Percentiles rank a stretch among this genome's conserved stretches.
phyloP scores from a whole-genome alignment of 306 rosid genomes.

The Senna tora region DNA sequence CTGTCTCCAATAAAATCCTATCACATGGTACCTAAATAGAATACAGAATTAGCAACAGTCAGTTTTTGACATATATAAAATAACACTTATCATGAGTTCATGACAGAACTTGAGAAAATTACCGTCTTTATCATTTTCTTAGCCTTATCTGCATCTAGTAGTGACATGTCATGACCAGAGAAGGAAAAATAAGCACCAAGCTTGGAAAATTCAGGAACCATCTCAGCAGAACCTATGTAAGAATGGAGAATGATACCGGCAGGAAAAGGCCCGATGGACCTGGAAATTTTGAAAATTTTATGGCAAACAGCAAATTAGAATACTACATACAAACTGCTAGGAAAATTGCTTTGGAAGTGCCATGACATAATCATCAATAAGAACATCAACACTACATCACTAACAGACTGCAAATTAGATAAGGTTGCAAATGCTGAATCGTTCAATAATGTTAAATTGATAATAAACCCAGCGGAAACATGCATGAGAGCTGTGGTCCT shows the following conservation, averaged over 20 bases:
- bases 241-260: slow-evolving; percentile 91
- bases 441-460: too few relatives aligned
- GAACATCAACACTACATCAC: background rate
- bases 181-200: slow-evolving; percentile 89
- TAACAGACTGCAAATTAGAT: background rate
- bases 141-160: slow-evolving; percentile 58
- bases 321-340: background rate
- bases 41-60: slow-evolving; percentile 30
- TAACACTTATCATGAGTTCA: background rate
- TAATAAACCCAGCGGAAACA: too few relatives aligned
- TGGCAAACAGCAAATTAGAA: slow-evolving; percentile 5
- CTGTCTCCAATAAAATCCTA: slow-evolving; percentile 87
- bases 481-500: too few relatives aligned
- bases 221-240: slow-evolving; percentile 86
- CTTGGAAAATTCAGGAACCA: slow-evolving; percentile 85
- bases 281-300: slow-evolving; percentile 44
- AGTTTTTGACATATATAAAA: slow-evolving; percentile 6
- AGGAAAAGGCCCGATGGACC: slow-evolving; percentile 86
- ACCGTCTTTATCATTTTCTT: slow-evolving; percentile 82
- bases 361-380: slow-evolving; percentile 19
- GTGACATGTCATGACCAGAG: slow-evolving; percentile 84
- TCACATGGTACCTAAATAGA: slow-evolving; percentile 68
- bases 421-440: too few relatives aligned
- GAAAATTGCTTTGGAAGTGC: background rate
- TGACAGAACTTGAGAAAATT: slow-evolving; percentile 33